Evolutionary conservation across 257 asterid genomes (phyloP).

Genomic region (Buddleja alternifolia): DNA sequence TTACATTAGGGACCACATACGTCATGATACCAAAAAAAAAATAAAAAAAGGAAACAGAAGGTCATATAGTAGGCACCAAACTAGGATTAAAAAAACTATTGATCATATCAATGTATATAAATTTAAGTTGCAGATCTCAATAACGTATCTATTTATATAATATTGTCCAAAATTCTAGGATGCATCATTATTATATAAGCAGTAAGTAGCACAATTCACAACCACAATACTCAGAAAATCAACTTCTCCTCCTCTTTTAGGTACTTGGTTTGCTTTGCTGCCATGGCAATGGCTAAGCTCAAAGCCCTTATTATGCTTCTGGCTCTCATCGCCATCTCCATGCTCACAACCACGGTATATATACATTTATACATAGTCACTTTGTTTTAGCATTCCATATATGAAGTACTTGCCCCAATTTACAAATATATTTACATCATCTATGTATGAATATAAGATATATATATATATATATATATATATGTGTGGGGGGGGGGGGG

Average conservation of each 20-base stretch:
- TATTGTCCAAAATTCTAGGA: not conserved
- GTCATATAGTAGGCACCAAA: no score
- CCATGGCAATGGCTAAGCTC: slow-evolving; percentile 45
- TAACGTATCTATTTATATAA: not conserved
- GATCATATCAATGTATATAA: not conserved
- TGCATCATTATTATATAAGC: not conserved
- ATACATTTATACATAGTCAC: not conserved
- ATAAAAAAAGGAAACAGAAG: no score
- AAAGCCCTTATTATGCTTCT: slow-evolving; percentile 34
- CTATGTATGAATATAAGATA: no score
- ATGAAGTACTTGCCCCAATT: not conserved
- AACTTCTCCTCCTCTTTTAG: not conserved
- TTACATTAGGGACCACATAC: no score
- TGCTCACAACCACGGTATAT: slow-evolving; percentile 35
- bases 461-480: no score
- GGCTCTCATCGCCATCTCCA: slow-evolving; percentile 44
- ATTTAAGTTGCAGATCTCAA: not conserved
- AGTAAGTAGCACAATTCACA: slow-evolving; percentile 7
- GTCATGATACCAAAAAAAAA: no score
- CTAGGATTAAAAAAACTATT: not conserved
- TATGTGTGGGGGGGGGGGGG: no score
- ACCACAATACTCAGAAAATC: not conserved
- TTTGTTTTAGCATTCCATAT: not conserved
- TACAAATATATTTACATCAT: no score
- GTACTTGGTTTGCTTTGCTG: slow-evolving; percentile 21